A percentile compares a stretch with the other conserved stretches of the same genome.
Conservation (phyloP, 129 eudicot species). For the Flaveria ramosissima region DNA sequence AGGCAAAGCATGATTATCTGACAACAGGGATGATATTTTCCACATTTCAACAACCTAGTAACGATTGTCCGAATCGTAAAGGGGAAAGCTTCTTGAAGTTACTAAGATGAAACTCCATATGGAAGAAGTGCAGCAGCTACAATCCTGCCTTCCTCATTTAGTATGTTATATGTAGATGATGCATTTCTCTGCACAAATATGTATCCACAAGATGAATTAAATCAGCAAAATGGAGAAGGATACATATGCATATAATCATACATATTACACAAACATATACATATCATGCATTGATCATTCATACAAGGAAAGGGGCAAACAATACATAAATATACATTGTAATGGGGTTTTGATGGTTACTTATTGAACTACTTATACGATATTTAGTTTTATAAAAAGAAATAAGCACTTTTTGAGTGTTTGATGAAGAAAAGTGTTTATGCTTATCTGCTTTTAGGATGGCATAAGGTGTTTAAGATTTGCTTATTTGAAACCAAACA, state of each 20-base stretch:
- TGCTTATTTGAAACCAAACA: background rate
- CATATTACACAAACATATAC: background rate
- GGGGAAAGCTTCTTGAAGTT: conserved; percentile 15
- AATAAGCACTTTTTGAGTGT: background rate
- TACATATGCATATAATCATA: background rate
- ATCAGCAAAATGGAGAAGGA: background rate
- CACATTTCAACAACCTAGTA: background rate
- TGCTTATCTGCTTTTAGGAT: background rate
- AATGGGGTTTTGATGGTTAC: background rate
- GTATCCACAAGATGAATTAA: background rate
- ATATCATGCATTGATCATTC: background rate
- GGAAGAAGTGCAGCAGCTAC: conserved; percentile 98
- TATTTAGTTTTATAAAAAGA: background rate
- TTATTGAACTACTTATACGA: background rate
- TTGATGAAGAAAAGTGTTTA: background rate
- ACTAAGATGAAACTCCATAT: conserved; percentile 60
- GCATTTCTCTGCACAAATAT: conserved; percentile 75
- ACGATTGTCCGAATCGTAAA: background rate
- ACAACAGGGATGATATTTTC: conserved; percentile 13
- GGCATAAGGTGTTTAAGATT: background rate
- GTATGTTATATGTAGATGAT: conserved; percentile 86
- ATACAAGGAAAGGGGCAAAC: background rate
- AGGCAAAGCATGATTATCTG: conserved; percentile 7
- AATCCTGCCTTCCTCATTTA: conserved; percentile 99
- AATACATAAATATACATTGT: background rate